Evolutionary conservation across 163 green algal species (phyloP).

Genomic region (Chlamydomonas reinhardtii): DNA sequence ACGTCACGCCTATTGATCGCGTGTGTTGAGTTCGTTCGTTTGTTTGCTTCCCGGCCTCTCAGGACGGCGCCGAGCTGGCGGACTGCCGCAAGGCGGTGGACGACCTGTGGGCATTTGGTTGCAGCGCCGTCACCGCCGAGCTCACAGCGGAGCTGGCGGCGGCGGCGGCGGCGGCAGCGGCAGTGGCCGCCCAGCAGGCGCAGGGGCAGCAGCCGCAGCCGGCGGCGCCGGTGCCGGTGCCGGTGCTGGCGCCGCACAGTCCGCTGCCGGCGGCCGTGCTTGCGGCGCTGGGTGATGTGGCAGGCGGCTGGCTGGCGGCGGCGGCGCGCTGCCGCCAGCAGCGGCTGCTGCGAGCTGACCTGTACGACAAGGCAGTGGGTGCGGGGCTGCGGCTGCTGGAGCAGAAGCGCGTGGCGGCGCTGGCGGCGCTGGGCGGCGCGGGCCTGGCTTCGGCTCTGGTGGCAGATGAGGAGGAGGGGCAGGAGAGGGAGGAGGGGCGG

Average conservation of each 20-base stretch:
- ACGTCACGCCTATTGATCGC: no score
- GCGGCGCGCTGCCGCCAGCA: slow-evolving; percentile 30
- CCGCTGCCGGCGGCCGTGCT: slow-evolving; percentile 21
- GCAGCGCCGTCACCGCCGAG: slow-evolving; percentile 10
- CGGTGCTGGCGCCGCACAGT: slow-evolving; percentile 3
- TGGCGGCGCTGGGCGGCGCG: slow-evolving; percentile 26
- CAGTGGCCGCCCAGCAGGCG: no score
- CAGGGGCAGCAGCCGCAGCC: no score
- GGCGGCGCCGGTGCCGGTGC: no score
- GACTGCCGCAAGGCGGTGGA: slow-evolving; percentile 33
- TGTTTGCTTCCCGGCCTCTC: not conserved
- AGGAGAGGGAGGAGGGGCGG: not conserved
- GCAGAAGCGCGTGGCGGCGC: slow-evolving; percentile 7
- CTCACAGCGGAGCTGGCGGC: slow-evolving; percentile 27
- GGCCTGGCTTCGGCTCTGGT: not conserved
- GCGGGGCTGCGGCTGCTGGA: slow-evolving; percentile 19
- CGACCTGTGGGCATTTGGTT: slow-evolving; percentile 35
- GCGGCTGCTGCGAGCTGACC: slow-evolving; percentile 10
- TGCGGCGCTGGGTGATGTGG: slow-evolving; percentile 20
- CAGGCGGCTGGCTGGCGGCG: slow-evolving; percentile 36
- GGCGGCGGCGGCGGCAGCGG: not conserved
- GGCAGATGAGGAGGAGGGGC: not conserved
- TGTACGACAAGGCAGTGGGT: slow-evolving; percentile 40
- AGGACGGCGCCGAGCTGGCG: slow-evolving; percentile 35
- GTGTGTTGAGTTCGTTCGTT: no score